Base-by-base conservation (phyloP, 192 early-diverging fungal species). In the Coemansia sp. region DNA sequence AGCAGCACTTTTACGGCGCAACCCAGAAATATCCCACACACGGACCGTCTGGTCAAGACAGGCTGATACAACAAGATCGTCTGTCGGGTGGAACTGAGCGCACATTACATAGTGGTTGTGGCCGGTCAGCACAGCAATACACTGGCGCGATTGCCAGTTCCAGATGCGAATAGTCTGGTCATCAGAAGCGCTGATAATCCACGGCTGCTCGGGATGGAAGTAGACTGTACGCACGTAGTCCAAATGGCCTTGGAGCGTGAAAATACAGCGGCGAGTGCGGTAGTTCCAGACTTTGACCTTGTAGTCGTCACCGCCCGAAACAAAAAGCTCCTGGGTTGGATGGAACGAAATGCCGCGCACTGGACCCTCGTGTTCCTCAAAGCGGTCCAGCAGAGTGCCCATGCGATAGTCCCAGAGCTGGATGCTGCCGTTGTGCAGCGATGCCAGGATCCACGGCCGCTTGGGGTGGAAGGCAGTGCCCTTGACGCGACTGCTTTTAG, bases 201-300 rank as follows among this genome's bases (percentile, higher is more conserved):
- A 99, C 28, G 97, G 97, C 67, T 90, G 88, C 76, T 99, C 97
- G 66, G 93, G 90, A 71, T 99, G 97, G 79, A 99, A 99, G 75
- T 84, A 93, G 1, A 96, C 94, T 4, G 93, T 94, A 59, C 97
- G 92, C 38, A 99, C 94, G 67, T 96, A 99, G 70, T 99, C 97
- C 66, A 99, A 78, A 84, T 99, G 97, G 5, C 97, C 97, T 47
- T 92, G 94, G 36, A 99, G 84, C 19, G 97, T 98, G 64, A 97
- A 99, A 26, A 94, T 83, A 71, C 95, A 99, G 65, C 94, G 90
- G 14, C 94, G 87, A 49, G 90, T 93, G 80, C 98, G 98, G 87
- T 96, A 93, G 84, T 97, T 97, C 97, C 97, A 99, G 15, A 99
- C 94, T 80, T 96, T 97, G 70, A 99, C 94, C 80, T 97, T 99